Conservation (phyloP, 2,329 filamentous ascomycete species). For the Pyricularia pennisetigena region DNA sequence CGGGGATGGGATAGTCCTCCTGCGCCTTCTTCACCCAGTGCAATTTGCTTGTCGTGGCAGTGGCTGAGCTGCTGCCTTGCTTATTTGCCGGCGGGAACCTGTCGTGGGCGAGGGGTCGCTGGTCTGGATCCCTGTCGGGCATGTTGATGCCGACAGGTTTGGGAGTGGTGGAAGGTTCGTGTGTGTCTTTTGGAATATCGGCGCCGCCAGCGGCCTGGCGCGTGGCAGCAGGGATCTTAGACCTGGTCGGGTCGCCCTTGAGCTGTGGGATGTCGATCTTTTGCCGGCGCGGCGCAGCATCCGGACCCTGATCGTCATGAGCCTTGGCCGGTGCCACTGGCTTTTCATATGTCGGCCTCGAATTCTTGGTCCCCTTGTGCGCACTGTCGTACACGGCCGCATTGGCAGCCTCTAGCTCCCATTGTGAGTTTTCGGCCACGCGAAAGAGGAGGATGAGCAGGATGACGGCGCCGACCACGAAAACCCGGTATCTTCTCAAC, state of each 20-base stretch:
- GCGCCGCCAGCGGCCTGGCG: neutral
- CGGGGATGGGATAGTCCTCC: slow-evolving; percentile 69
- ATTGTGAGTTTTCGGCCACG: slow-evolving; percentile 29
- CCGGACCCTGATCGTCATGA: neutral
- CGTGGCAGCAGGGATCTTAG: neutral
- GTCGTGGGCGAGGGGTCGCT: slow-evolving; percentile 10
- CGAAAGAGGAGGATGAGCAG: slow-evolving; percentile 45
- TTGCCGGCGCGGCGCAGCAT: neutral
- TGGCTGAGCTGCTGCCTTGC: neutral
- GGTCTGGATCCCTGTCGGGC: slow-evolving; percentile 13
- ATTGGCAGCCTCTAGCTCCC: slow-evolving; percentile 13
- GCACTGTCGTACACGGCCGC: slow-evolving; percentile 11
- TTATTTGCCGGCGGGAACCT: slow-evolving; percentile 10
- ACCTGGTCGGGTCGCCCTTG: neutral
- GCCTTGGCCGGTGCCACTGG: neutral
- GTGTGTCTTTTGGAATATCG: neutral
- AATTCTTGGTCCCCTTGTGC: slow-evolving; percentile 3
- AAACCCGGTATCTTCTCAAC: slow-evolving; percentile 51
- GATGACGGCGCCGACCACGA: slow-evolving; percentile 44
- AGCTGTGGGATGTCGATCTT: neutral
- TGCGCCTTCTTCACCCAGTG: slow-evolving; percentile 62
- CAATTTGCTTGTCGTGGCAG: slow-evolving; percentile 20
- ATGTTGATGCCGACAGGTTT: neutral
- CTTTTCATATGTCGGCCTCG: neutral
- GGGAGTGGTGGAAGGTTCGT: slow-evolving; percentile 2